phyloP scores from a whole-genome alignment of 140 eudicot species.

The Stevia rebaudiana region DNA sequence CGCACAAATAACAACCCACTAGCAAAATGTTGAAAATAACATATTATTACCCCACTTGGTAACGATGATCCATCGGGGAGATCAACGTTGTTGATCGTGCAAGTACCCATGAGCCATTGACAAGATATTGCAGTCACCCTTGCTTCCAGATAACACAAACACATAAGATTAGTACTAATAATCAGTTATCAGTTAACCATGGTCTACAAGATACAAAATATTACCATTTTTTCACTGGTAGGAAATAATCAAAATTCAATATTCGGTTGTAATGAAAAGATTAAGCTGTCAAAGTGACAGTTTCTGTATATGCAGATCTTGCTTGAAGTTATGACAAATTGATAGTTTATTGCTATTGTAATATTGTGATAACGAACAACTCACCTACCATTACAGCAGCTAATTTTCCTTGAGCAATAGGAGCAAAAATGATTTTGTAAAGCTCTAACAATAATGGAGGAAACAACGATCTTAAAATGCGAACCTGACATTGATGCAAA shows the following conservation, averaged over 20 bases:
- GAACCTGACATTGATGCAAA: slow-evolving; percentile 40
- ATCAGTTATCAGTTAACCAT: background rate
- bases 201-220: background rate
- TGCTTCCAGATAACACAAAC: slow-evolving; percentile 47
- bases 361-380: slow-evolving; percentile 16
- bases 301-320: background rate
- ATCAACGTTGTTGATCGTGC: slow-evolving; percentile 65
- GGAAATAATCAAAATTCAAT: background rate
- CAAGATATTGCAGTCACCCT: slow-evolving; percentile 92
- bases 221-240: background rate
- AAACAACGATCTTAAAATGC: slow-evolving; percentile 65
- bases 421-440: slow-evolving; percentile 62
- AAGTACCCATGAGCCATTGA: slow-evolving; percentile 93
- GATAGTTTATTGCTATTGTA: background rate
- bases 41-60: slow-evolving; percentile 64
- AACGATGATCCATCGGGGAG: slow-evolving; percentile 73
- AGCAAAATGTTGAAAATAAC: background rate
- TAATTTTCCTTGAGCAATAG: slow-evolving; percentile 67
- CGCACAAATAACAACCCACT: background rate
- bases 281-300: background rate
- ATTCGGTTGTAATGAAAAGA: background rate
- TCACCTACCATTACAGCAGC: slow-evolving; percentile 87
- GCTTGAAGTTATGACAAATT: background rate
- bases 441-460: slow-evolving; percentile 75
- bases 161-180: slow-evolving; percentile 10